Percentiles rank a stretch among this genome's conserved stretches.
These are phyloP conservation scores for Ambrosia artemisiifolia DNA, from an alignment of 129 eudicot genomes.

Conservation along the genomic window DNA sequence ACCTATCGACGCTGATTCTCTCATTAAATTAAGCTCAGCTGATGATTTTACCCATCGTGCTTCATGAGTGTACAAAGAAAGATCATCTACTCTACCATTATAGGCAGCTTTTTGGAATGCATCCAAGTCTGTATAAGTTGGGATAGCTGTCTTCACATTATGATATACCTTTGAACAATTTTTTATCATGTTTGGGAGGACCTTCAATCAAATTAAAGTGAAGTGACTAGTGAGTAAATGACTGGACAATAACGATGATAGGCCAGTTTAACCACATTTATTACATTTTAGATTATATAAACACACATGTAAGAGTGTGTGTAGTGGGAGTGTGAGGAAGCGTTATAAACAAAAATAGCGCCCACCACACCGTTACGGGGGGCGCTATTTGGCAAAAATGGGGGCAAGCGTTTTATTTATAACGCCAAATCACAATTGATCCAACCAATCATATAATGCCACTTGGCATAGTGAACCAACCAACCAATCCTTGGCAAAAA, in stretches of 20 bases:
- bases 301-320: not conserved
- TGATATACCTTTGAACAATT: slow-evolving; percentile 63
- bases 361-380: too few species aligned
- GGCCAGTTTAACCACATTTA: not conserved
- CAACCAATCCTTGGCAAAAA: too few species aligned
- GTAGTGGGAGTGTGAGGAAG: too few species aligned
- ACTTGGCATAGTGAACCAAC: too few species aligned
- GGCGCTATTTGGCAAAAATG: too few species aligned
- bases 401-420: too few species aligned
- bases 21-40: slow-evolving; percentile 75
- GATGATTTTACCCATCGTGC: slow-evolving; percentile 85
- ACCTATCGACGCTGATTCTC: slow-evolving; percentile 77
- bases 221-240: slow-evolving; percentile 4
- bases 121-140: slow-evolving; percentile 59
- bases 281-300: not conserved
- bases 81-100: slow-evolving; percentile 63
- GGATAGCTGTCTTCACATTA: slow-evolving; percentile 57
- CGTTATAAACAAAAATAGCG: too few species aligned
- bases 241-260: not conserved
- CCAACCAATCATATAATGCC: too few species aligned
- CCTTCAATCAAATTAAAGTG: slow-evolving; percentile 37
- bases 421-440: too few species aligned
- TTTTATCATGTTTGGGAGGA: slow-evolving; percentile 66
- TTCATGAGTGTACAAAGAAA: slow-evolving; percentile 68
- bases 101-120: slow-evolving; percentile 56